A percentile compares a stretch with the other conserved stretches of the same genome.
Evolutionary conservation across 1,284 basidiomycete species (phyloP).

Genomic region (Butyriboletus appendiculatus): DNA sequence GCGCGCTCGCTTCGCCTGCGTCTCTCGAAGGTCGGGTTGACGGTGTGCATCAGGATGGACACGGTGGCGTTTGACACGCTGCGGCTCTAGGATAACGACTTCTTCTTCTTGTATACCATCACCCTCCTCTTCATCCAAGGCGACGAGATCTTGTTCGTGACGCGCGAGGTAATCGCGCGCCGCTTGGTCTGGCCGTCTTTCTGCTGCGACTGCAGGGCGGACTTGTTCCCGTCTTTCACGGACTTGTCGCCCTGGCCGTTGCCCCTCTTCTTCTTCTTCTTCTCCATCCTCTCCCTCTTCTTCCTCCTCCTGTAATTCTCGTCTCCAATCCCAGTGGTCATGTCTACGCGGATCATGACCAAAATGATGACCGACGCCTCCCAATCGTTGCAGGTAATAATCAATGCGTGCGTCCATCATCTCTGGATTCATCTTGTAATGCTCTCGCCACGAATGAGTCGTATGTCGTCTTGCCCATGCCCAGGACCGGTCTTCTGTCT

Average conservation of each 20-base stretch:
- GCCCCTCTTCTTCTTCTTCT: not conserved
- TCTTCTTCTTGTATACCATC: not conserved
- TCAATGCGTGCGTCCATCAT: conserved; percentile 45
- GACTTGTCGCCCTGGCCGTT: not conserved
- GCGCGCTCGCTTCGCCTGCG: conserved; percentile 18
- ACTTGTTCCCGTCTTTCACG: conserved; percentile 1
- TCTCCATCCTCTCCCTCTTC: conserved; percentile 1
- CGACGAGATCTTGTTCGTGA: not conserved
- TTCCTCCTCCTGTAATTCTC: conserved; percentile 8
- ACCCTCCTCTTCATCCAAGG: conserved; percentile 1
- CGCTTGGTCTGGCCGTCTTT: not conserved
- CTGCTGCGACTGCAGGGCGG: not conserved
- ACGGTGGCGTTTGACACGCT: conserved; percentile 19
- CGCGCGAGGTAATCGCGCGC: conserved; percentile 3
- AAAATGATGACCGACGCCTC: conserved; percentile 18
- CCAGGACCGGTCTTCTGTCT: conserved; percentile 34
- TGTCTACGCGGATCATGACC: conserved; percentile 29
- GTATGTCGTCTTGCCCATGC: conserved; percentile 48
- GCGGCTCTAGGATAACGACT: not conserved
- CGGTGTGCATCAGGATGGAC: conserved; percentile 3
- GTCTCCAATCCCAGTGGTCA: not conserved
- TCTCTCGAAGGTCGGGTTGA: not conserved
- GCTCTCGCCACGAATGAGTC: conserved; percentile 56
- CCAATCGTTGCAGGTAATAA: conserved; percentile 22
- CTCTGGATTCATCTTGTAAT: conserved; percentile 44